phyloP scores from a whole-genome alignment of 2,329 filamentous ascomycete genomes.

The Elsinoe fawcettii region DNA sequence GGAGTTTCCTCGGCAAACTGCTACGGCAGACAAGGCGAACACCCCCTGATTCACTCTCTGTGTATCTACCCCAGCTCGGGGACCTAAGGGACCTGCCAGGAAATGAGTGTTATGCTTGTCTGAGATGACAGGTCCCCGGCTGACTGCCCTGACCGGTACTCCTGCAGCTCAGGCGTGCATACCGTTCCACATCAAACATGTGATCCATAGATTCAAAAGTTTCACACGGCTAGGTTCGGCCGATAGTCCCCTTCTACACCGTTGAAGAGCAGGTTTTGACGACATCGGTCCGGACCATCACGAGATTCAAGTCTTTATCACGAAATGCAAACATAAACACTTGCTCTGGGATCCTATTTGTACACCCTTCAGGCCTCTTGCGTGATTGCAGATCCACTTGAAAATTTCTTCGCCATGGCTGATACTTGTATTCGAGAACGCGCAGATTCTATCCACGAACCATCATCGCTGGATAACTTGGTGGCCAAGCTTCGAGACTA shows the following conservation, averaged over 20 bases:
- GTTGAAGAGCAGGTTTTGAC: slow-evolving; percentile 6
- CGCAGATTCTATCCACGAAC: slow-evolving; percentile 8
- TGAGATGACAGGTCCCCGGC: background rate
- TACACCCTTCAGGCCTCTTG: background rate
- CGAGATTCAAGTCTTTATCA: slow-evolving; percentile 7
- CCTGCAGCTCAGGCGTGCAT: background rate
- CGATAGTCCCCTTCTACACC: background rate
- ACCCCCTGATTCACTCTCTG: background rate
- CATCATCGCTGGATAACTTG: slow-evolving; percentile 35
- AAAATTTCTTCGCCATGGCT: background rate
- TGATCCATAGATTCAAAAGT: background rate
- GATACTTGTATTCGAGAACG: background rate
- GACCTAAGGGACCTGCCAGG: background rate
- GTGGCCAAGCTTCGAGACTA: slow-evolving; percentile 65
- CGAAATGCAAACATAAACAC: slow-evolving; percentile 9
- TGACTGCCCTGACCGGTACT: background rate
- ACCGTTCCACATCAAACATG: background rate
- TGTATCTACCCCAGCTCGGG: background rate
- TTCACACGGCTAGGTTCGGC: slow-evolving; percentile 11
- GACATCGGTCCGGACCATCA: slow-evolving; percentile 12
- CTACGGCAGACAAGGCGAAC: background rate
- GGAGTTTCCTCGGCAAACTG: background rate
- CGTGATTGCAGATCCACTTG: background rate
- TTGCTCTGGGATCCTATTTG: background rate
- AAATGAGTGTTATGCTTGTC: background rate